Evolutionary conservation across 768 basidiomycete genomes (phyloP).

Genomic region (Krasilnikovozyma curviuscula): DNA sequence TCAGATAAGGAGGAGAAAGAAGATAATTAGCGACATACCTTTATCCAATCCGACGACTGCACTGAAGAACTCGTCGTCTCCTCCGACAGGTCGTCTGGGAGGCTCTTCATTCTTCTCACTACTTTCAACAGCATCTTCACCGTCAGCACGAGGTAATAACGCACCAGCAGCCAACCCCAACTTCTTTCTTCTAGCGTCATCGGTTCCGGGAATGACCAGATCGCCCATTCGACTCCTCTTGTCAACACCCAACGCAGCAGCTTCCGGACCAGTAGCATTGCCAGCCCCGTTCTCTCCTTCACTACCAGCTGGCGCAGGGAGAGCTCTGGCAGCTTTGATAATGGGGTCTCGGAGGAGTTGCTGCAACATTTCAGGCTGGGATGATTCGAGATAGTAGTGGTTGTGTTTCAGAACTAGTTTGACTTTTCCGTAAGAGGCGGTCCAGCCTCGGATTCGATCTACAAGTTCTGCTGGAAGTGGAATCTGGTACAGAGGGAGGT

Average conservation of each 20-base stretch:
- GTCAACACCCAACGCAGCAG: conserved; percentile 49
- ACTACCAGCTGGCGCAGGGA: conserved; percentile 17
- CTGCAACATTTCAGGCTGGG: conserved; percentile 81
- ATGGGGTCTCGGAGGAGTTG: conserved; percentile 64
- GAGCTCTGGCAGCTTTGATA: conserved; percentile 65
- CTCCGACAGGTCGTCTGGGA: neutral
- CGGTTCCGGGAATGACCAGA: conserved; percentile 68
- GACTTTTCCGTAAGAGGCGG: conserved; percentile 91
- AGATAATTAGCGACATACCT: neutral
- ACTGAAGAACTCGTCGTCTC: conserved; percentile 13
- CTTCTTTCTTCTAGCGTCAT: conserved; percentile 32
- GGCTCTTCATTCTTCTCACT: conserved; percentile 33
- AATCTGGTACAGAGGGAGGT: conserved; percentile 36
- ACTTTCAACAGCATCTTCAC: neutral
- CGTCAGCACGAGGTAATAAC: neutral
- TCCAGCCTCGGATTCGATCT: conserved; percentile 75
- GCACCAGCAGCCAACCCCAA: conserved; percentile 17
- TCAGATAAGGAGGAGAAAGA: neutral
- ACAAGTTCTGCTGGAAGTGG: conserved; percentile 77
- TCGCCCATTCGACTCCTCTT: conserved; percentile 49
- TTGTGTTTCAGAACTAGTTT: conserved; percentile 96
- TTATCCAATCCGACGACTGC: conserved; percentile 9
- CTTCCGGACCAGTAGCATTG: conserved; percentile 32
- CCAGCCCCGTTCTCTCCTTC: conserved; percentile 13
- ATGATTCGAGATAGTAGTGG: conserved; percentile 90